phyloP scores from a whole-genome alignment of 192 early-diverging fungal species.

The Dispira parvispora region DNA sequence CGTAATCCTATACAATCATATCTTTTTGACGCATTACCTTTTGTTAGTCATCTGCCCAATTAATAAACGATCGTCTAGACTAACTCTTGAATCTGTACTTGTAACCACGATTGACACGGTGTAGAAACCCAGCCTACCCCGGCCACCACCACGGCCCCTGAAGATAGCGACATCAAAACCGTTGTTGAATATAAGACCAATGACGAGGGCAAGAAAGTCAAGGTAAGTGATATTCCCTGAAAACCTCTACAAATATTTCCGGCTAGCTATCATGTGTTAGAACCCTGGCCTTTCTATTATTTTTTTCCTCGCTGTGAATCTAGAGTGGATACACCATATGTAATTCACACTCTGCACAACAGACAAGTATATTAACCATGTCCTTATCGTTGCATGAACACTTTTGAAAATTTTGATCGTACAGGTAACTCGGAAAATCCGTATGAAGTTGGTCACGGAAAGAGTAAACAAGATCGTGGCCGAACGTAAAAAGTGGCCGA shows the following conservation, averaged over 20 bases:
- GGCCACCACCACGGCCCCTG: constrained; percentile 25
- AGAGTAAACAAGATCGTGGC: constrained; percentile 79
- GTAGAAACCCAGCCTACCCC: constrained; percentile 19
- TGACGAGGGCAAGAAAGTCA: constrained; percentile 84
- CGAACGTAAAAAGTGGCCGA: constrained; percentile 63
- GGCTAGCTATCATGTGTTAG: background rate
- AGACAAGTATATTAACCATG: background rate
- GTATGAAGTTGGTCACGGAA: constrained; percentile 58
- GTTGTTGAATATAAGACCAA: constrained; percentile 69
- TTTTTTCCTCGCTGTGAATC: no score
- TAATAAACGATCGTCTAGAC: no score
- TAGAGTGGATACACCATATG: no score
- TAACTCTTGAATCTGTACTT: no score
- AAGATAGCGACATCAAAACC: constrained; percentile 66
- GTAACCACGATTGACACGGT: background rate
- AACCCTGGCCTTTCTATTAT: no score
- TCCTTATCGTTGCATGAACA: background rate
- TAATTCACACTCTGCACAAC: no score
- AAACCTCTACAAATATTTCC: background rate
- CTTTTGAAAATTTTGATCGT: background rate
- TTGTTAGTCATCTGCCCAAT: background rate
- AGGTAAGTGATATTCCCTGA: constrained; percentile 25
- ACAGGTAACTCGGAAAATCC: constrained; percentile 63
- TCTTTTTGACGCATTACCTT: background rate
- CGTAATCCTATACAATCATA: background rate